Conservation (phyloP, 2,329 filamentous ascomycete genomes). For the Cadophora luteo-olivacea region DNA sequence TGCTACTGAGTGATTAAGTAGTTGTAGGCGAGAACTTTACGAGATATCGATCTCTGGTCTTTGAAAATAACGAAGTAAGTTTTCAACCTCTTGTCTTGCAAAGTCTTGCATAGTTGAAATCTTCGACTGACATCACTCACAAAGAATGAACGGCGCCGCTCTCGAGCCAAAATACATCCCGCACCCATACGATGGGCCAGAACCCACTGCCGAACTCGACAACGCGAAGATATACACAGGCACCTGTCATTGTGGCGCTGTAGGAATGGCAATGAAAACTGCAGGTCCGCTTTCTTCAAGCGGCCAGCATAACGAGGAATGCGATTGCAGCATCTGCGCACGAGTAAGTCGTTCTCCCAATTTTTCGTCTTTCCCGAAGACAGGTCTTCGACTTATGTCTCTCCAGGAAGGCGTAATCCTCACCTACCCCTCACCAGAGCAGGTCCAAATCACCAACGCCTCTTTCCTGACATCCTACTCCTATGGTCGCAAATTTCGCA, state of each 20-base stretch:
- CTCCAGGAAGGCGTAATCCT: constrained; percentile 24
- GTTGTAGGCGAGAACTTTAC: constrained; percentile 30
- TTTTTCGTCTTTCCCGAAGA: background rate
- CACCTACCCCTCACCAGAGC: constrained; percentile 20
- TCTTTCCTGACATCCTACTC: constrained; percentile 22
- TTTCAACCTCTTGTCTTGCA: background rate
- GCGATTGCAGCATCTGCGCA: constrained; percentile 36
- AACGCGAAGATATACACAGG: constrained; percentile 36
- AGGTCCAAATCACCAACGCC: constrained; percentile 21
- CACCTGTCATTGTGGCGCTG: constrained; percentile 39
- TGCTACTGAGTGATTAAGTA: background rate
- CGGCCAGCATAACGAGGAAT: constrained; percentile 29
- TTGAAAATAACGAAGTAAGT: constrained; percentile 28
- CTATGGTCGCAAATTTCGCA: constrained; percentile 18
- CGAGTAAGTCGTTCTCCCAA: constrained; percentile 23
- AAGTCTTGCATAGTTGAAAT: no score
- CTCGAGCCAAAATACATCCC: constrained; percentile 31
- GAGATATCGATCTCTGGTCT: constrained; percentile 32
- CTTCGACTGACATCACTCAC: background rate
- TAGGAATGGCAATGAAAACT: constrained; percentile 35
- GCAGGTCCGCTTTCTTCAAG: constrained; percentile 17
- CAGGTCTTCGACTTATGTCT: background rate
- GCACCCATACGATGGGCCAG: constrained; percentile 23
- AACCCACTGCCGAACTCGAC: constrained; percentile 29
- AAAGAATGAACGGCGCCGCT: constrained; percentile 31